Evolutionary conservation across 768 basidiomycete genomes (phyloP), one percentile per base, ranked within the genome.

Genomic region (Mrakia gelida): DNA sequence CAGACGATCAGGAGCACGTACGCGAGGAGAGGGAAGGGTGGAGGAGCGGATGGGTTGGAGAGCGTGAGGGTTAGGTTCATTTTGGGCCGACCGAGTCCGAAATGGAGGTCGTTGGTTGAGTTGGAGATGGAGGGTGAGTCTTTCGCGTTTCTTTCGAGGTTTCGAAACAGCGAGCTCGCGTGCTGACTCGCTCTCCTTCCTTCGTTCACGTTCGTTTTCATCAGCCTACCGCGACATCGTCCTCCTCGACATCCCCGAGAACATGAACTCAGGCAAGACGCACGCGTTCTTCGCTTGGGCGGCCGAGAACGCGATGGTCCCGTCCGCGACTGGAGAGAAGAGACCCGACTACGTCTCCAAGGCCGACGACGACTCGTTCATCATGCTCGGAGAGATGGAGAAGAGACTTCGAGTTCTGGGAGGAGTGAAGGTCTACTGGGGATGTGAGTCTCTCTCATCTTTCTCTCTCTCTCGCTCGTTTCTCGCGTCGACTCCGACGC

Each of bases 181-280:
- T 45, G n/a, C 52, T 73, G 34, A 43, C 49, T 67, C 43, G 28
- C 1, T 52, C 49, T 52, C 49, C 1, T 28, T 65, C 49, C 11
- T 45, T 52, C 49, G 49, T 52, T 21, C 18, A 2, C 49, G 1
- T 54, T 41, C 83, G 81, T 83, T 11, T 34, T 43, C 1, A 34
- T 10, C 49, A 85, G 84, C 84, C 4, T 85, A 82, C 79, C 80
- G 81, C 54, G 84, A 85, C 72, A 82, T 85, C 45, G 73, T 85
- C 26, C 87, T 95, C 70, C 87, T 97, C 63, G 92, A 93, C 38
- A 90, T 91, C 63, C 82, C 88, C 15, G 96, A 98, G 86, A 97
- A 98, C 84, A 98, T 98, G 96, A 98, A 98, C 84, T 86, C 88
- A 70, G 96, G 96, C 76, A 98, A 98, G 85, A 92, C 92, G 7